Conservation (phyloP, 1,284 basidiomycete genomes). For the Microstroma glucosiphilum region DNA sequence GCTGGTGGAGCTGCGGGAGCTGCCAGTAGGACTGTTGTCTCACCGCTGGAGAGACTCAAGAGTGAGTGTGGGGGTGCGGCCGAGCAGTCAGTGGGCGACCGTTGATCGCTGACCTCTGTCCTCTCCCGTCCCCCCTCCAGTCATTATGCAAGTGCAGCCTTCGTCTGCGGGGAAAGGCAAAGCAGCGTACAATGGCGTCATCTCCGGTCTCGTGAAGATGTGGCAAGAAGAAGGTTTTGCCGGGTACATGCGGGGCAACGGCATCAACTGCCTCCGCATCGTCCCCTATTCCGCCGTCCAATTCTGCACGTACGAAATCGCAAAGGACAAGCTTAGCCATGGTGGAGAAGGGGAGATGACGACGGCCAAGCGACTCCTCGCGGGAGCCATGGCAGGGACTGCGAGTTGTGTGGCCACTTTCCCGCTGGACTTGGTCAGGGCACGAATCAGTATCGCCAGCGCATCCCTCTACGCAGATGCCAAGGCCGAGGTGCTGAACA, state of each 20-base stretch:
- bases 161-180: slow-evolving; percentile 18
- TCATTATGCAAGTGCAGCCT: slow-evolving; percentile 65
- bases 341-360: slow-evolving; percentile 60
- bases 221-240: slow-evolving; percentile 85
- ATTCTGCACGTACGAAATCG: slow-evolving; percentile 77
- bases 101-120: background rate
- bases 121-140: background rate
- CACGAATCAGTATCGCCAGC: slow-evolving; percentile 77
- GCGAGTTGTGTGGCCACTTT: slow-evolving; percentile 87
- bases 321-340: slow-evolving; percentile 59
- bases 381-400: slow-evolving; percentile 83
- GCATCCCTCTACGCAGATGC: slow-evolving; percentile 42
- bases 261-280: slow-evolving; percentile 86
- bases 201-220: slow-evolving; percentile 57
- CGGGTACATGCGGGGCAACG: slow-evolving; percentile 78
- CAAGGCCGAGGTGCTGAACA: slow-evolving; percentile 10
- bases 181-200: slow-evolving; percentile 43
- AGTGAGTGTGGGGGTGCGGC: slow-evolving; percentile 48
- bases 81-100: background rate
- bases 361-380: slow-evolving; percentile 70
- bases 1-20: slow-evolving; percentile 62
- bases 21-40: slow-evolving; percentile 81
- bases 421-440: slow-evolving; percentile 83
- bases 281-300: slow-evolving; percentile 74
- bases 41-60: slow-evolving; percentile 82